A percentile compares a stretch with the other conserved stretches of the same genome.
Conservation (phyloP, 116 monocot genomes). For the Posidonia oceanica region DNA sequence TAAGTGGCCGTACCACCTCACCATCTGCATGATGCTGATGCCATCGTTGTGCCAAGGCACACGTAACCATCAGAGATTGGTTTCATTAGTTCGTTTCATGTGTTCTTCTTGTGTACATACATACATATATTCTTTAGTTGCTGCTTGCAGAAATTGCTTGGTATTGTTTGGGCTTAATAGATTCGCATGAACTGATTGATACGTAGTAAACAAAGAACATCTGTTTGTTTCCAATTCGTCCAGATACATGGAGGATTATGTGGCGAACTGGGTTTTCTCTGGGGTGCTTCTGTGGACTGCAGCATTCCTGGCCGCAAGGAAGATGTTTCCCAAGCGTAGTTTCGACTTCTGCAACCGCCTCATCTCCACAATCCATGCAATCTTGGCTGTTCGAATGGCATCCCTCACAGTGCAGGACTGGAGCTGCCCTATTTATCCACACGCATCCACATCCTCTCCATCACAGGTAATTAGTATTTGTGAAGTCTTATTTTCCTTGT, state of each 20-base stretch:
- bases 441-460: conserved; percentile 55
- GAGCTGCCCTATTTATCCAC: conserved; percentile 41
- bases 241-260: conserved; percentile 28
- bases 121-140: too few species aligned
- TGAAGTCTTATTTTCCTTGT: not conserved
- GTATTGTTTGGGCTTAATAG: too few species aligned
- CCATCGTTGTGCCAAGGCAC: too few species aligned
- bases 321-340: conserved; percentile 29
- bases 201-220: too few species aligned
- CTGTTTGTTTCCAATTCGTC: too few species aligned
- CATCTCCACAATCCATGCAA: conserved; percentile 64
- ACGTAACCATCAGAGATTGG: too few species aligned
- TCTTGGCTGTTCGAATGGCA: conserved; percentile 47
- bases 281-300: conserved; percentile 49
- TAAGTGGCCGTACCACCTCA: too few species aligned
- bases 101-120: too few species aligned
- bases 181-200: too few species aligned
- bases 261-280: conserved; percentile 28
- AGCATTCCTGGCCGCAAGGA: conserved; percentile 35
- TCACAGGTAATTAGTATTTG: conserved; percentile 28
- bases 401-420: conserved; percentile 58
- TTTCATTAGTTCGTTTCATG: too few species aligned
- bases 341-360: conserved; percentile 73
- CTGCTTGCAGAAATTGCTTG: too few species aligned
- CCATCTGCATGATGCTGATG: too few species aligned